phyloP scores from a whole-genome alignment of 176 grass and related monocot genomes.

The Musa schizocarpa region DNA sequence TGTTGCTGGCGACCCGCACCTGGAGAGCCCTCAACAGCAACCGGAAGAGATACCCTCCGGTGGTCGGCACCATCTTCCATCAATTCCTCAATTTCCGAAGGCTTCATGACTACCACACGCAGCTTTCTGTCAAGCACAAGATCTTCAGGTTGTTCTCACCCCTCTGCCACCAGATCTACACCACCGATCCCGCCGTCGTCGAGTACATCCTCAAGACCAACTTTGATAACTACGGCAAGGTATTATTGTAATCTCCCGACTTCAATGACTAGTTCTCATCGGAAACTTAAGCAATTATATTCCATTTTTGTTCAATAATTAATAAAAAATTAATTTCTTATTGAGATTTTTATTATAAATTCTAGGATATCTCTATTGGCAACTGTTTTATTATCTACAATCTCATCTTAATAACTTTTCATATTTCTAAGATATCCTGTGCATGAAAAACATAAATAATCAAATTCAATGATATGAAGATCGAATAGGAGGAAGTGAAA shows the following conservation, averaged over 20 bases:
- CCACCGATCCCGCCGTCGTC: constrained; percentile 52
- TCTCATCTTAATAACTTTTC: too few relatives aligned
- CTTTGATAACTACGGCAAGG: constrained; percentile 76
- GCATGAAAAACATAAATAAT: too few relatives aligned
- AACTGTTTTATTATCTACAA: too few relatives aligned
- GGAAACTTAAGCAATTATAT: not conserved
- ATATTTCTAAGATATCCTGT: too few relatives aligned
- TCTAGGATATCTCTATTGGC: too few relatives aligned
- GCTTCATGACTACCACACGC: constrained; percentile 42
- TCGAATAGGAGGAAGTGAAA: too few relatives aligned
- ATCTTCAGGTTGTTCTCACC: constrained; percentile 59
- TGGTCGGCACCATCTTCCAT: constrained; percentile 57
- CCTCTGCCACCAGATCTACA: constrained; percentile 52
- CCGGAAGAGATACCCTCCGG: constrained; percentile 32
- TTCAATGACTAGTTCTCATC: not conserved
- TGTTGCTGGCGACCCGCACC: constrained; percentile 15
- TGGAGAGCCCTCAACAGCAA: not conserved
- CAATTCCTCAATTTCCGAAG: constrained; percentile 39
- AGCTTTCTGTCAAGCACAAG: constrained; percentile 33
- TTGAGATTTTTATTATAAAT: too few relatives aligned
- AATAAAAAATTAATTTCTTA: too few relatives aligned
- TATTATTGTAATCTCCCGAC: not conserved
- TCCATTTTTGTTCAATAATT: too few relatives aligned
- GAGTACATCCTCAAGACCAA: constrained; percentile 88
- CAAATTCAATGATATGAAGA: too few relatives aligned